Conservation (phyloP, 202 grass and related monocot species). For the Eragrostis tef region DNA sequence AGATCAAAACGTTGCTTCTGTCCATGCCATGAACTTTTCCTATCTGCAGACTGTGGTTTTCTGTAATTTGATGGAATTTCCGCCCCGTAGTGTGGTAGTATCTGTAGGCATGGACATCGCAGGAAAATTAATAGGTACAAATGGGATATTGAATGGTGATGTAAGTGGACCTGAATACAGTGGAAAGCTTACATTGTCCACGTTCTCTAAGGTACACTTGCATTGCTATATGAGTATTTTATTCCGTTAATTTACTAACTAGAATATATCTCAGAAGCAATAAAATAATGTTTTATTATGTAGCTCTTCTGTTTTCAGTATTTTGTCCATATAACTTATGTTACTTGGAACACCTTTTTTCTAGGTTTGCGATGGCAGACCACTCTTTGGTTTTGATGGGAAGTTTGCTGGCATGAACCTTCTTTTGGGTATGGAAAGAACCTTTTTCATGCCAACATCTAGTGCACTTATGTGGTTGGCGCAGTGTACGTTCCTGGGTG, state of each 20-base stretch:
- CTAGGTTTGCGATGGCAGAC: conserved; percentile 6
- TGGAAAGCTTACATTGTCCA: no score
- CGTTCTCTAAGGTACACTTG: conserved; percentile 11
- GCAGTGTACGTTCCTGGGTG: not conserved
- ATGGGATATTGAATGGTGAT: no score
- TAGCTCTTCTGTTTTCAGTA: not conserved
- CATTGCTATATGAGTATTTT: not conserved
- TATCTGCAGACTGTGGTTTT: no score
- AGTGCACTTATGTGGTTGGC: not conserved
- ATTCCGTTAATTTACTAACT: not conserved
- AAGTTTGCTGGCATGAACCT: conserved; percentile 24
- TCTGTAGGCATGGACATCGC: no score
- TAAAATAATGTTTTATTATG: conserved; percentile 7
- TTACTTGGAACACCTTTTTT: not conserved
- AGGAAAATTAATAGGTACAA: no score
- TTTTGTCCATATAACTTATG: not conserved
- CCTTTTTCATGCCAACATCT: not conserved
- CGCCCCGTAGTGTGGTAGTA: no score
- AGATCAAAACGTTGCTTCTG: no score
- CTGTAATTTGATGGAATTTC: no score
- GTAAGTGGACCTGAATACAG: no score
- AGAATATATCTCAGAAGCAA: not conserved
- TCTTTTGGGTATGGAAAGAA: not conserved
- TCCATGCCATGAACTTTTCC: no score
- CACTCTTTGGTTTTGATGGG: conserved; percentile 19